A percentile compares a stretch with the other conserved stretches of the same genome.
Evolutionary conservation across 345 rosid species (phyloP).

Genomic region (Citrus reticulata): DNA sequence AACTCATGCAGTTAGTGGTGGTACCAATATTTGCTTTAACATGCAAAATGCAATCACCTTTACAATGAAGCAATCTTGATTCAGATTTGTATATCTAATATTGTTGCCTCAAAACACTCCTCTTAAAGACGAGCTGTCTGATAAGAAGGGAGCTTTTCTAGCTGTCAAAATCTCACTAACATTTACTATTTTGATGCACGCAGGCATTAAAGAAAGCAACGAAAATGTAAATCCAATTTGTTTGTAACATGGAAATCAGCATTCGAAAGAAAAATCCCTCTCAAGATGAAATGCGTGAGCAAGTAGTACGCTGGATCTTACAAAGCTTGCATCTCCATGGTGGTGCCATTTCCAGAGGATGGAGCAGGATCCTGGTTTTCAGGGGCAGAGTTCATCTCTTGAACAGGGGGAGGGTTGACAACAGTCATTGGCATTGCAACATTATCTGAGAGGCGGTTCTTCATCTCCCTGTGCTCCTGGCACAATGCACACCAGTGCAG

Average conservation of each 20-base stretch:
- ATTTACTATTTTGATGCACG: neutral
- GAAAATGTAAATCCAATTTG: neutral
- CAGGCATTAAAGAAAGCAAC: neutral
- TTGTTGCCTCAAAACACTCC: neutral
- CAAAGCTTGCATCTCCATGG: conserved; percentile 59
- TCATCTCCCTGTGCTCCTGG: conserved; percentile 89
- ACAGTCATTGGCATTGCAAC: conserved; percentile 83
- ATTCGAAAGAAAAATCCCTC: conserved; percentile 1
- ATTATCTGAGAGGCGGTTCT: conserved; percentile 69
- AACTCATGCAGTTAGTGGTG: neutral
- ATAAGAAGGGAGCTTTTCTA: neutral
- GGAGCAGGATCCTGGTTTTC: conserved; percentile 39
- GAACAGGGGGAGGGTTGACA: conserved; percentile 86
- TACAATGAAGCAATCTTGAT: neutral
- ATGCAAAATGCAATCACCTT: neutral
- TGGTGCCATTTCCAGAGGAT: conserved; percentile 38
- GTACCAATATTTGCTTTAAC: neutral
- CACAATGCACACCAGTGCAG: conserved; percentile 75
- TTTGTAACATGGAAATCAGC: neutral
- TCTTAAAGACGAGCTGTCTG: neutral
- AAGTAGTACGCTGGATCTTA: conserved; percentile 7
- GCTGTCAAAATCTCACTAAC: neutral
- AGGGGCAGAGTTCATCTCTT: conserved; percentile 62
- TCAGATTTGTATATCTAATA: neutral
- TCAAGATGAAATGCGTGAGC: neutral